These are phyloP conservation scores for Dimargaris xerosporica DNA, from an alignment of 192 early-diverging fungal species.

Conservation along the genomic window DNA sequence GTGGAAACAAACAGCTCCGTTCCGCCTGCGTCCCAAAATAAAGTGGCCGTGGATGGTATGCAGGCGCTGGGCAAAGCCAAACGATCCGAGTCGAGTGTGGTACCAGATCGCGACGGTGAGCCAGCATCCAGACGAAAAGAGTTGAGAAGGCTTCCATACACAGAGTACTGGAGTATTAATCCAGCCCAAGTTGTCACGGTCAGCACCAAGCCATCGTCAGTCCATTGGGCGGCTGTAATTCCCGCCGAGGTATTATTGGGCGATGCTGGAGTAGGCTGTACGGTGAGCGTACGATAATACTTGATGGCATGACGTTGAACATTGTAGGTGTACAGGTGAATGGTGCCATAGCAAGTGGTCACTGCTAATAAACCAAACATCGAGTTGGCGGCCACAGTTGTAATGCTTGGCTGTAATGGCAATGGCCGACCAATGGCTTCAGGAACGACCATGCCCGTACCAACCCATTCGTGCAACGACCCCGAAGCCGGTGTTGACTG, in stretches of 20 bases:
- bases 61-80: not conserved
- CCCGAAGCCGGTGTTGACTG: not conserved
- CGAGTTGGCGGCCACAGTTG: slow-evolving; percentile 16
- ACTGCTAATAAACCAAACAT: slow-evolving; percentile 17
- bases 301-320: not conserved
- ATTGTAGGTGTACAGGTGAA: slow-evolving; percentile 13
- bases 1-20: slow-evolving; percentile 15
- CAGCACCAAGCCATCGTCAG: not conserved
- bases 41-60: not conserved
- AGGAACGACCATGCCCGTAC: slow-evolving; percentile 11
- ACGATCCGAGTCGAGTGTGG: too few relatives aligned
- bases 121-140: not conserved
- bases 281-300: not conserved
- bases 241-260: not conserved
- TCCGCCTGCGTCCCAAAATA: slow-evolving; percentile 14
- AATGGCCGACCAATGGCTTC: not conserved
- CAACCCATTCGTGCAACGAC: slow-evolving; percentile 12
- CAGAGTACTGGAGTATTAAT: not conserved
- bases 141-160: not conserved
- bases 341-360: slow-evolving; percentile 17
- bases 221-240: not conserved
- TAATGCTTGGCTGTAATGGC: slow-evolving; percentile 2
- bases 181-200: not conserved
- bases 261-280: not conserved
- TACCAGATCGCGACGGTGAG: too few relatives aligned